Evolutionary conservation across 2,329 filamentous ascomycete species (phyloP).

Genomic region (Fusarium algeriense): DNA sequence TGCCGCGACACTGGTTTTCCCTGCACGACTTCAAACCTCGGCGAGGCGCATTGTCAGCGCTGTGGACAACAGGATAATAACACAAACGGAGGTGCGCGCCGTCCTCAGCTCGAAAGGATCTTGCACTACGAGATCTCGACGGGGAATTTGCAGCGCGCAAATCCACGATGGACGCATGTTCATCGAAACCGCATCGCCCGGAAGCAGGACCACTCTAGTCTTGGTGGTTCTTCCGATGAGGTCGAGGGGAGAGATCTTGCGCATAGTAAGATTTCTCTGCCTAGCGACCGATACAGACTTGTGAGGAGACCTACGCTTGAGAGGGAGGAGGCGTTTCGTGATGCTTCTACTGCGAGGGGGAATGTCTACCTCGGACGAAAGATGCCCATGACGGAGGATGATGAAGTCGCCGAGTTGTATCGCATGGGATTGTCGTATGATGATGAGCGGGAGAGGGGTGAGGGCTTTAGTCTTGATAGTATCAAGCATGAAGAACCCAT

Average conservation of each 20-base stretch:
- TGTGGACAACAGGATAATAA: slow-evolving; percentile 27
- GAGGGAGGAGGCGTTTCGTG: slow-evolving; percentile 61
- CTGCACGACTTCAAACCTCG: slow-evolving; percentile 29
- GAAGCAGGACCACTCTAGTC: slow-evolving; percentile 18
- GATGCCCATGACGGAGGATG: slow-evolving; percentile 49
- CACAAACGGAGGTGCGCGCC: slow-evolving; percentile 29
- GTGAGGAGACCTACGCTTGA: slow-evolving; percentile 58
- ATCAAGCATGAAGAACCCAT: slow-evolving; percentile 55
- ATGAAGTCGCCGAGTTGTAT: slow-evolving; percentile 57
- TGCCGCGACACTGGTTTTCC: slow-evolving; percentile 42
- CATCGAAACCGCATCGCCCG: slow-evolving; percentile 32
- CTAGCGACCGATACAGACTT: slow-evolving; percentile 52
- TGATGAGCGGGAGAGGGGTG: slow-evolving; percentile 52
- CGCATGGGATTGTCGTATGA: slow-evolving; percentile 61
- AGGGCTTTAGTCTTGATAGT: slow-evolving; percentile 54
- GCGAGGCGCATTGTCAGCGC: slow-evolving; percentile 21
- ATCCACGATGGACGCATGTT: slow-evolving; percentile 22
- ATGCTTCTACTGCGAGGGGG: slow-evolving; percentile 54
- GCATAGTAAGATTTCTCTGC: slow-evolving; percentile 51
- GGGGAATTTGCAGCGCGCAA: slow-evolving; percentile 10
- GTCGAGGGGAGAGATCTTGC: slow-evolving; percentile 54
- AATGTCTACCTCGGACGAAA: slow-evolving; percentile 45
- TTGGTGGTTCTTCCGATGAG: slow-evolving; percentile 34
- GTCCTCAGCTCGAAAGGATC: slow-evolving; percentile 42
- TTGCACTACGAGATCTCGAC: slow-evolving; percentile 27